Evolutionary conservation across 1,139 yeast genomes (phyloP).

Genomic region (Yamadazyma oceani): DNA sequence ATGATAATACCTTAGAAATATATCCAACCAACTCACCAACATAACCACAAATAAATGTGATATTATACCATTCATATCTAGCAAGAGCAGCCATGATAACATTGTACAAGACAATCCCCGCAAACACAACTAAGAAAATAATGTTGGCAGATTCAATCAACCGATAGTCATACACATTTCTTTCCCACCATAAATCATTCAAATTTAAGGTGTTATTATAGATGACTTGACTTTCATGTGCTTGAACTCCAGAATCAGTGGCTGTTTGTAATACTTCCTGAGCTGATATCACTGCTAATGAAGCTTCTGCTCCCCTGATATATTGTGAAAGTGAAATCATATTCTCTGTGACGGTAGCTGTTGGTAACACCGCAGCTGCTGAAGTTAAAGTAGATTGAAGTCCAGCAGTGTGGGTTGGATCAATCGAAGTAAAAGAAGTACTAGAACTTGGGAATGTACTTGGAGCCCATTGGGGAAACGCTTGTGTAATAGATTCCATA

Average conservation of each 20-base stretch:
- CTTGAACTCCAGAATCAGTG: conserved; percentile 26
- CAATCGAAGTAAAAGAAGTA: conserved; percentile 19
- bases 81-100: conserved; percentile 23
- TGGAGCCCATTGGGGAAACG: conserved; percentile 23
- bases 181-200: conserved; percentile 25
- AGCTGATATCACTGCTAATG: conserved; percentile 35
- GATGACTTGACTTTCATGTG: conserved; percentile 34
- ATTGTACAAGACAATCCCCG: conserved; percentile 23
- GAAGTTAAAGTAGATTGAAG: conserved; percentile 18
- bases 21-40: conserved; percentile 59
- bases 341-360: conserved; percentile 13
- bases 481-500: neutral
- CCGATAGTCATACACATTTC: conserved; percentile 21
- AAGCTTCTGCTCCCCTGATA: conserved; percentile 38
- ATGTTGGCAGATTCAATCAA: conserved; percentile 31
- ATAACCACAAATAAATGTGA: conserved; percentile 31
- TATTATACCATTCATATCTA: conserved; percentile 33
- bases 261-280: conserved; percentile 42
- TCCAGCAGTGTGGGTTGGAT: conserved; percentile 23
- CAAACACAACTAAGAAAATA: conserved; percentile 30
- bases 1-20: conserved; percentile 54
- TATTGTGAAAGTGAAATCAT: conserved; percentile 23
- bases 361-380: conserved; percentile 15
- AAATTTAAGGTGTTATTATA: conserved; percentile 36
- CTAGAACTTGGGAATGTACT: conserved; percentile 19